Evolutionary conservation across 306 rosid genomes (phyloP).

Genomic region (Sechiopsis laciniata): DNA sequence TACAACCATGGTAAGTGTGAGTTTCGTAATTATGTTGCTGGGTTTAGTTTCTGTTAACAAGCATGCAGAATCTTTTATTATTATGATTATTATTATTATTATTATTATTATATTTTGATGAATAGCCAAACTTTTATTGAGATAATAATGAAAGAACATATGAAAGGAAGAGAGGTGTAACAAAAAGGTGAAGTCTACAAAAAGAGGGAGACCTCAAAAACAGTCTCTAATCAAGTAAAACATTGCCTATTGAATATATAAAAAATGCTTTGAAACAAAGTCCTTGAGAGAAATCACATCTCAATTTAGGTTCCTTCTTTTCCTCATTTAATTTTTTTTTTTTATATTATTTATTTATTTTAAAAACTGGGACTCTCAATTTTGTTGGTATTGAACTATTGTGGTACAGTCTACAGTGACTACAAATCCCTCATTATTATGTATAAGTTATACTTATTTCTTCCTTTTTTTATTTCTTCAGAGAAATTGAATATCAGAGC

Average conservation of each 20-base stretch:
- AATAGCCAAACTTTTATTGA: too few species aligned
- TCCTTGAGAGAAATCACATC: neutral
- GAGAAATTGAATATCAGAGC: conserved; percentile 64
- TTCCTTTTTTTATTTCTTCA: conserved; percentile 32
- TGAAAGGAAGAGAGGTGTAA: too few species aligned
- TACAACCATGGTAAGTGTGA: neutral
- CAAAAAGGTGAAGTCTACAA: too few species aligned
- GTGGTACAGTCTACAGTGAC: conserved; percentile 10
- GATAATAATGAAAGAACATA: too few species aligned
- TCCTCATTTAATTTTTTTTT: neutral
- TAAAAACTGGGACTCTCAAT: neutral
- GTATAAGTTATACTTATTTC: conserved; percentile 1
- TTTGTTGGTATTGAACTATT: neutral
- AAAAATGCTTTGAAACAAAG: too few species aligned
- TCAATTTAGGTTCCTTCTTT: neutral
- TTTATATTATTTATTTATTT: neutral
- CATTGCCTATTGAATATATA: too few species aligned
- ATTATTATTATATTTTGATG: too few species aligned
- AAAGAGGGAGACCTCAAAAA: too few species aligned
- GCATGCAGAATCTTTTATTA: neutral
- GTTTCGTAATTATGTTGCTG: neutral
- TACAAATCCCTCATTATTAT: neutral
- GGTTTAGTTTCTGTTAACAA: neutral
- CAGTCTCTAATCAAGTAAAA: too few species aligned
- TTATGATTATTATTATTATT: too few species aligned